Percentiles rank a stretch among this genome's conserved stretches.
These are phyloP conservation scores for Fusarium nanum DNA, from an alignment of 2,329 filamentous ascomycete species.

Conservation along the genomic window DNA sequence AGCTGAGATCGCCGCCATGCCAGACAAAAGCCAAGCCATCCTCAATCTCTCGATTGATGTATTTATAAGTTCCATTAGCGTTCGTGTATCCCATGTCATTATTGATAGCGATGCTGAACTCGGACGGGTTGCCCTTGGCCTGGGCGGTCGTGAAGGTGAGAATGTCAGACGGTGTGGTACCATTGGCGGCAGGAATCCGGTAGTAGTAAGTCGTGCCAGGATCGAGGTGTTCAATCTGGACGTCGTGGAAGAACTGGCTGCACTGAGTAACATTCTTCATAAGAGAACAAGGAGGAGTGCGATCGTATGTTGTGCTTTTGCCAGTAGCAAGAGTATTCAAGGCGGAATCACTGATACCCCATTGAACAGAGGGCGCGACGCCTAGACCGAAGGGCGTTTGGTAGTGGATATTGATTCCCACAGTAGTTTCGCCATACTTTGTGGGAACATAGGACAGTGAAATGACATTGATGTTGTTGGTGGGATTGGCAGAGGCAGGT, in stretches of 20 bases:
- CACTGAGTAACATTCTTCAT: background rate
- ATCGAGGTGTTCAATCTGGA: background rate
- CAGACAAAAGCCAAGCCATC: background rate
- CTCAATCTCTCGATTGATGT: background rate
- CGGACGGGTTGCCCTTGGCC: background rate
- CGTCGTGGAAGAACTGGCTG: constrained; percentile 6
- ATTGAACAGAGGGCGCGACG: fast-evolving
- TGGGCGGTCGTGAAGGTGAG: background rate
- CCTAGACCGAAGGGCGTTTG: background rate
- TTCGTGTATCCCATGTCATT: background rate
- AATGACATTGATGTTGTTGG: constrained; percentile 10
- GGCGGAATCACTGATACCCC: background rate
- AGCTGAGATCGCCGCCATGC: constrained; percentile 9
- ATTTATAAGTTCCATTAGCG: background rate
- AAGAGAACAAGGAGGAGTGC: background rate
- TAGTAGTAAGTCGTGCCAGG: background rate
- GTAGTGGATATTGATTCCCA: constrained; percentile 1
- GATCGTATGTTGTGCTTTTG: background rate
- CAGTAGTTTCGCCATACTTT: fast-evolving
- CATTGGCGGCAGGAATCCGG: background rate
- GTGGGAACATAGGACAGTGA: background rate
- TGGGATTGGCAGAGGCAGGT: background rate
- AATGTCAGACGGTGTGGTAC: background rate
- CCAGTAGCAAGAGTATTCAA: constrained; percentile 1
- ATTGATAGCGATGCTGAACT: background rate